phyloP scores from a whole-genome alignment of 2,329 filamentous ascomycete species.

The Phialophora verrucosa region DNA sequence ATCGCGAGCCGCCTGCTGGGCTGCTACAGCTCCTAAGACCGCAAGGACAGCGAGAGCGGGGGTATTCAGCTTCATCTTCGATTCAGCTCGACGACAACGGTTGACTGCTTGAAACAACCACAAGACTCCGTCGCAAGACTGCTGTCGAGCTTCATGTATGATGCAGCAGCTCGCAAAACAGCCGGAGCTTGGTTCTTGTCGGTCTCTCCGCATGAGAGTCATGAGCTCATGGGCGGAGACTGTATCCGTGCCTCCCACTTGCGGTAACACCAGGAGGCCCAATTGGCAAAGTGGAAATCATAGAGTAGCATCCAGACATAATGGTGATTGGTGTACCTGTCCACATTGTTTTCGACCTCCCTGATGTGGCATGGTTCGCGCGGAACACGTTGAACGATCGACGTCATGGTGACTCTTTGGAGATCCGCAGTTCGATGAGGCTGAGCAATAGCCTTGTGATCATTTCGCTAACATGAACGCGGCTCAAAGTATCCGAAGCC shows the following conservation, averaged over 20 bases:
- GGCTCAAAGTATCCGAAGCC: constrained; percentile 50
- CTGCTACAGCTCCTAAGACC: not conserved
- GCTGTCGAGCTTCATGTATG: not conserved
- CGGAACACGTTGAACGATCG: not conserved
- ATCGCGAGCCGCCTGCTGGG: constrained; percentile 40
- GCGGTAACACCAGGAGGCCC: not conserved
- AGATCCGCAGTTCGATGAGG: constrained; percentile 1
- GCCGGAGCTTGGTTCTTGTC: not conserved
- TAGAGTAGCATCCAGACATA: not conserved
- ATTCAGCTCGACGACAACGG: not conserved
- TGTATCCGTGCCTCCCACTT: not conserved
- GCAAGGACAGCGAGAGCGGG: not conserved
- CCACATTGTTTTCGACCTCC: not conserved
- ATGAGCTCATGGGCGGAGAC: constrained; percentile 19
- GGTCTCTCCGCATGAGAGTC: not conserved
- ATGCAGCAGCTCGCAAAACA: not conserved
- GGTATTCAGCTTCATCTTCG: constrained; percentile 5
- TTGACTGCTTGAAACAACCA: not conserved
- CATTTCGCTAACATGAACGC: not conserved
- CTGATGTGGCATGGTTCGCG: constrained; percentile 2
- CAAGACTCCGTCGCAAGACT: not conserved
- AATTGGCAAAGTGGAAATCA: not conserved
- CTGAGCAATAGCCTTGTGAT: not conserved
- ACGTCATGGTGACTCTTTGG: constrained; percentile 9
- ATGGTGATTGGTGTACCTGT: constrained; percentile 5